Percentiles rank a stretch among this genome's conserved stretches.
Evolutionary conservation across 2,329 filamentous ascomycete species (phyloP).

Genomic region (Aureobasidium sp.): DNA sequence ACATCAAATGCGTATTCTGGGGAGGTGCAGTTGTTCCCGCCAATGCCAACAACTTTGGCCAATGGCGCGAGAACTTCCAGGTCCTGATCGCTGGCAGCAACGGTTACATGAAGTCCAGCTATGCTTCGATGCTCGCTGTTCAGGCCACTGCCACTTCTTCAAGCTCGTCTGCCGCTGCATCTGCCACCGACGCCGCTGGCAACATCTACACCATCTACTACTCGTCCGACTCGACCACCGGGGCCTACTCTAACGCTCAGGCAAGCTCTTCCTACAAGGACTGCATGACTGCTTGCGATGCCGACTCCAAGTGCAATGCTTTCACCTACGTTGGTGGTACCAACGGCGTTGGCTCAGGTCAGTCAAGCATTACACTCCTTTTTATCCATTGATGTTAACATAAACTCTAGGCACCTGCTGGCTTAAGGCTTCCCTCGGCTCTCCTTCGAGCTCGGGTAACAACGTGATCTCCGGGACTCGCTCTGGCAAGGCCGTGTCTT

Average conservation of each 20-base stretch:
- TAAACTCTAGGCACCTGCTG: background rate
- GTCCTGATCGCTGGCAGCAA: constrained; percentile 29
- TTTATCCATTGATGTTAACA: too few relatives aligned
- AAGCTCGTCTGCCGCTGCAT: background rate
- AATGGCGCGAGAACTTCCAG: constrained; percentile 24
- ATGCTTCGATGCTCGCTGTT: constrained; percentile 1
- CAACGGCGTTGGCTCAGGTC: background rate
- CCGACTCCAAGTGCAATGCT: constrained; percentile 10
- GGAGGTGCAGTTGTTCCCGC: constrained; percentile 5
- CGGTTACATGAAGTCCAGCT: constrained; percentile 24
- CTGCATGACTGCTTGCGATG: constrained; percentile 16
- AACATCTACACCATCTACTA: constrained; percentile 15
- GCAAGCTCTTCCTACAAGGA: constrained; percentile 16
- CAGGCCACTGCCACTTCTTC: constrained; percentile 12
- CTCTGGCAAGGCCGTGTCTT: background rate
- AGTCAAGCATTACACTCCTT: too few relatives aligned
- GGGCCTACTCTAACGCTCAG: constrained; percentile 15
- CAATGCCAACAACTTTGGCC: constrained; percentile 19
- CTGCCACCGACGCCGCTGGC: constrained; percentile 14
- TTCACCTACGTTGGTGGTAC: constrained; percentile 18
- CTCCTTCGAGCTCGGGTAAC: constrained; percentile 12
- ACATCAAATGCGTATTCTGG: background rate
- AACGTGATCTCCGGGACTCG: constrained; percentile 15
- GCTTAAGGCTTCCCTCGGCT: constrained; percentile 16
- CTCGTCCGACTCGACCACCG: constrained; percentile 7